phyloP scores from a whole-genome alignment of 768 basidiomycete species.

The Suillus subaureus region DNA sequence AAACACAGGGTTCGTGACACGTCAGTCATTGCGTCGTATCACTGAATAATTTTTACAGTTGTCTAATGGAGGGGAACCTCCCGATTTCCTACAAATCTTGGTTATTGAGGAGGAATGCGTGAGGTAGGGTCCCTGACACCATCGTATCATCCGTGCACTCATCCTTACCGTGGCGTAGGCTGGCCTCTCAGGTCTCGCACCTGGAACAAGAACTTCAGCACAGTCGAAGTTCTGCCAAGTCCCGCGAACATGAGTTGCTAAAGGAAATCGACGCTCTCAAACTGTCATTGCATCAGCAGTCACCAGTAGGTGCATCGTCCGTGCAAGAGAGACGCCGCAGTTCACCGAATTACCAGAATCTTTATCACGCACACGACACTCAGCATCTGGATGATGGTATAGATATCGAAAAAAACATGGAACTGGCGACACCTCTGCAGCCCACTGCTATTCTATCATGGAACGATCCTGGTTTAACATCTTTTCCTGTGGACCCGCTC shows the following conservation, averaged over 20 bases:
- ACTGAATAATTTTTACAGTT: not conserved
- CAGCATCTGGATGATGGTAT: slow-evolving; percentile 34
- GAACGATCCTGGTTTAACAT: not conserved
- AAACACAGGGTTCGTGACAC: slow-evolving; percentile 24
- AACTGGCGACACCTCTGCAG: slow-evolving; percentile 51
- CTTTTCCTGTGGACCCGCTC: slow-evolving; percentile 8
- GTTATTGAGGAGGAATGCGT: slow-evolving; percentile 39
- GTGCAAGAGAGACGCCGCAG: not conserved
- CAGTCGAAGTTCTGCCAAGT: slow-evolving; percentile 21
- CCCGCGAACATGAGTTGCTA: slow-evolving; percentile 37
- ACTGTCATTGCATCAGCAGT: slow-evolving; percentile 6
- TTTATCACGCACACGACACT: slow-evolving; percentile 10
- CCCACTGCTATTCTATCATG: slow-evolving; percentile 32
- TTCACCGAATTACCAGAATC: slow-evolving; percentile 12
- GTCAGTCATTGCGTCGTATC: not conserved
- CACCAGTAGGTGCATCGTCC: slow-evolving; percentile 9
- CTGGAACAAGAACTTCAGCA: slow-evolving; percentile 35
- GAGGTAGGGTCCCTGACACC: slow-evolving; percentile 25
- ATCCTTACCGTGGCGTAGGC: slow-evolving; percentile 20
- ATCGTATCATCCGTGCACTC: not conserved
- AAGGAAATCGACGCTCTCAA: slow-evolving; percentile 30
- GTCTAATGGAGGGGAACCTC: not conserved
- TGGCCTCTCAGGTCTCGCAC: slow-evolving; percentile 30
- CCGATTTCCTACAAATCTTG: slow-evolving; percentile 27
- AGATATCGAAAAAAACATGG: slow-evolving; percentile 50